Base-by-base conservation (phyloP, 768 basidiomycete species). In the Suillus paluster region DNA sequence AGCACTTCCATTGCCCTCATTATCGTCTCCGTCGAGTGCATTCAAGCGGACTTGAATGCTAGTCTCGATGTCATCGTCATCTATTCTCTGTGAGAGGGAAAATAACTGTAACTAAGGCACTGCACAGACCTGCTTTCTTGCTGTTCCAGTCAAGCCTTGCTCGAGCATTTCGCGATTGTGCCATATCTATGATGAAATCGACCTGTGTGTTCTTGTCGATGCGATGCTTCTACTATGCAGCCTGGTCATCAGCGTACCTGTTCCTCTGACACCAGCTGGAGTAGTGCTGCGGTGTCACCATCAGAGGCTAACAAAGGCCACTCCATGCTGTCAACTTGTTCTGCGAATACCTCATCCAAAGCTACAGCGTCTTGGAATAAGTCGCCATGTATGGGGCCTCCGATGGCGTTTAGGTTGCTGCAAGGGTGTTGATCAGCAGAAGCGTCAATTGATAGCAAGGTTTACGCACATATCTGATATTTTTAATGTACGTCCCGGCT, bases 51-150 rank as follows among this genome's bases (percentile, higher is more conserved):
- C 78, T 64, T 77, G 77, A 57, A 95, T 78, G 9, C 77, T 71
- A 5, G 89, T 91, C 75, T 95, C 93, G 53, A 94, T 88, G 67
- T 94, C 85, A 73, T 94, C 90, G 68, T 95, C 93, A 70, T 93
- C 93, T 94, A 27, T 39, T 38, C 17, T 55, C 25, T 17, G 17
- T 55, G 23, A 55, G 53, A 38, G 3, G 25, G 38, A 55, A 25
- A 3, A 12, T 10, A 17, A 39, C 45, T 57, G 25, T 15, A 11
- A 49, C 46, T n/a, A 11, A 57, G 53, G 54, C 7, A 21, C 23
- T 48, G 15, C 57, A 41, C 58, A 41, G 41, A 91, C 93, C 92
- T 65, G 90, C 89, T 81, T 93, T 92, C 78, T 94, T 94, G 74
- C 92, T 97, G 66, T 93, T 93, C 85, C 90, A 94, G 68, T 94